Evolutionary conservation across 2,329 filamentous ascomycete species (phyloP).

Genomic region (Sporothrix inflata): DNA sequence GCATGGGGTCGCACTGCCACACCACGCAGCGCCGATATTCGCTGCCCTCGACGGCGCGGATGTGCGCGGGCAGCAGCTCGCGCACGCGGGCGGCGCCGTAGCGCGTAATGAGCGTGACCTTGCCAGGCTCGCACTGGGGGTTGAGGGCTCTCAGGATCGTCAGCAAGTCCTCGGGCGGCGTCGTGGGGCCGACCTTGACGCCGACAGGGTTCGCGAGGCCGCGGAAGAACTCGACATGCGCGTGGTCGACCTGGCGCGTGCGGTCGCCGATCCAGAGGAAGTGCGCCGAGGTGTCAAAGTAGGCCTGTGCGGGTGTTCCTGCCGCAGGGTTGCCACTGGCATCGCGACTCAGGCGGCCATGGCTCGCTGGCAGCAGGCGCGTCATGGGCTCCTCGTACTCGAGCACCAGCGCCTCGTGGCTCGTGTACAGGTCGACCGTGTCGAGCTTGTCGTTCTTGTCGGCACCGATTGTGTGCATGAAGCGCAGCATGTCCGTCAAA

Average conservation of each 20-base stretch:
- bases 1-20: conserved; percentile 99
- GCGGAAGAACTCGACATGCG: conserved; percentile 96
- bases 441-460: conserved; percentile 82
- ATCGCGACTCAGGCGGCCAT: neutral
- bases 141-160: conserved; percentile 83
- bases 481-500: conserved; percentile 87
- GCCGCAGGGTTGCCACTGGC: neutral
- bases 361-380: conserved; percentile 52
- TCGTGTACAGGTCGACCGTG: conserved; percentile 93
- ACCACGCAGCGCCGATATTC: conserved; percentile 70
- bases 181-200: conserved; percentile 91
- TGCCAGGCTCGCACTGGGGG: conserved; percentile 78
- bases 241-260: conserved; percentile 88
- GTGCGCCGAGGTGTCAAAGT: conserved; percentile 93
- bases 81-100: conserved; percentile 83
- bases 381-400: conserved; percentile 94
- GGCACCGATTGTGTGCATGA: conserved; percentile 92
- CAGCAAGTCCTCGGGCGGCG: conserved; percentile 74
- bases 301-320: conserved; percentile 52
- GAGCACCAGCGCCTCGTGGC: conserved; percentile 89
- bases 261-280: conserved; percentile 99
- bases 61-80: conserved; percentile 78
- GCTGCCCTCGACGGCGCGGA: conserved; percentile 82
- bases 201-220: conserved; percentile 95
- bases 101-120: conserved; percentile 93